Evolutionary conservation across 1,284 basidiomycete genomes (phyloP), one percentile per base, ranked within the genome.

Genomic region (Ganoderma sp.): DNA sequence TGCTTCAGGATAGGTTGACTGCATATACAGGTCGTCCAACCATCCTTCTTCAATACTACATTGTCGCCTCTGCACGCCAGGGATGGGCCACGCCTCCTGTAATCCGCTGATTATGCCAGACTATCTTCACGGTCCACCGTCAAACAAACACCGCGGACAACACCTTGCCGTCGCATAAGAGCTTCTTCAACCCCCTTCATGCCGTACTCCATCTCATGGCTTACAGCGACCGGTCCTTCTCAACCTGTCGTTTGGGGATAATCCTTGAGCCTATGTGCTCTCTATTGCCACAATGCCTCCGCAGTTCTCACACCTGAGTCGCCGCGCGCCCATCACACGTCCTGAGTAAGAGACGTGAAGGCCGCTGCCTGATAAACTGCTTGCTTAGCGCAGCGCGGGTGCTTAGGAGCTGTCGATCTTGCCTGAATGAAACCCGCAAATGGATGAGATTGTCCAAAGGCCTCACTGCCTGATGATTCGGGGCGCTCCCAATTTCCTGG

Each of bases 361-460:
- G 76, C 87, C 0, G 82, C 67, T 83, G 84, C 57, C 87, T 84
- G 34, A 80, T 88, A 22, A 87, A 87, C 0, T 89, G 89, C 74
- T 88, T 87, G 9, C 89, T 89, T 87, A 87, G 87, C 50, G 88
- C 83, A 2, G 87, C 88, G 73, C 87, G 87, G 81, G 87, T 82
- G 63, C 54, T 70, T 52, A 42, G 3, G 61, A 59, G 3, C 3
- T 32, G 32, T 64, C 7, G 22, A 22, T 25, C 22, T 22, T 25
- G 25, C n/a, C n/a, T 52, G 48, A 3, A 48, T n/a, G 45, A 4
- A n/a, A 22, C 22, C 22, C 10, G 2, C 3, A 12, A 48, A 48
- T 7, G 45, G n/a, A 4, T 52, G 48, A 52, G 48, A 52, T 52
- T 25, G 22, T 52, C 12, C 3, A 22, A 28, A 28, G n/a, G 0